A percentile compares a stretch with the other conserved stretches of the same genome.
phyloP scores from a whole-genome alignment of 805 yeast species.

The Candida dajiaensis region DNA sequence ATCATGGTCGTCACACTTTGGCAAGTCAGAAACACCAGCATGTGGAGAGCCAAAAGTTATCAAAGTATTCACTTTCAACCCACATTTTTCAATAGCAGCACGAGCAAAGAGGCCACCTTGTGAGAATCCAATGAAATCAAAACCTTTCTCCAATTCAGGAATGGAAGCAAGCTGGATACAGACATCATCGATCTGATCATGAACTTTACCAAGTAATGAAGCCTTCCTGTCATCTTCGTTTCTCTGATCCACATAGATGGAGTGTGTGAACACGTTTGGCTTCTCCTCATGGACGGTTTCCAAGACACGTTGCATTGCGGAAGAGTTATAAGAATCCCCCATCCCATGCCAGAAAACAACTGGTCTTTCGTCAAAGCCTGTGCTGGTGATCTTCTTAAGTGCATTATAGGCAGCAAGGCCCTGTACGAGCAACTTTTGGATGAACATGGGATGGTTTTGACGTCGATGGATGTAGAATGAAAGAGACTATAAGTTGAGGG shows the following conservation, averaged over 20 bases:
- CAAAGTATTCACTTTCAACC: constrained; percentile 39
- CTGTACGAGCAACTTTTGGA: constrained; percentile 12
- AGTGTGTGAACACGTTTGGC: constrained; percentile 49
- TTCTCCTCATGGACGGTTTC: constrained; percentile 35
- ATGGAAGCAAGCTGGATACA: constrained; percentile 47
- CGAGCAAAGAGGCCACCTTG: constrained; percentile 83
- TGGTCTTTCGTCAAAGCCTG: constrained; percentile 28
- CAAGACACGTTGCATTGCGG: constrained; percentile 45
- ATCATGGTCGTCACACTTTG: constrained; percentile 47
- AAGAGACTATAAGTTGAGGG: no score
- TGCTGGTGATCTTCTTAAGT: constrained; percentile 12
- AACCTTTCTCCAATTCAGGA: constrained; percentile 46
- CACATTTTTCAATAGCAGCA: constrained; percentile 57
- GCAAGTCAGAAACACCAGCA: constrained; percentile 66
- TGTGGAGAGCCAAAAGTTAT: constrained; percentile 82
- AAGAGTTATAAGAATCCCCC: constrained; percentile 67
- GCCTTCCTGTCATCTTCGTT: constrained; percentile 46
- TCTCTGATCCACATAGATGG: constrained; percentile 45
- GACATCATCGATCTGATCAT: constrained; percentile 45
- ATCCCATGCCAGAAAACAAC: constrained; percentile 82
- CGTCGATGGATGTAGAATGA: no score
- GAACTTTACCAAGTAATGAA: constrained; percentile 55
- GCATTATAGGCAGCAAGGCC: constrained; percentile 15
- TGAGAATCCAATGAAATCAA: constrained; percentile 73
- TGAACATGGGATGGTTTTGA: constrained; percentile 11